A percentile compares a stretch with the other conserved stretches of the same genome.
These are phyloP conservation scores for Scedosporium aurantiacum DNA, from an alignment of 2,329 filamentous ascomycete species.

Conservation along the genomic window DNA sequence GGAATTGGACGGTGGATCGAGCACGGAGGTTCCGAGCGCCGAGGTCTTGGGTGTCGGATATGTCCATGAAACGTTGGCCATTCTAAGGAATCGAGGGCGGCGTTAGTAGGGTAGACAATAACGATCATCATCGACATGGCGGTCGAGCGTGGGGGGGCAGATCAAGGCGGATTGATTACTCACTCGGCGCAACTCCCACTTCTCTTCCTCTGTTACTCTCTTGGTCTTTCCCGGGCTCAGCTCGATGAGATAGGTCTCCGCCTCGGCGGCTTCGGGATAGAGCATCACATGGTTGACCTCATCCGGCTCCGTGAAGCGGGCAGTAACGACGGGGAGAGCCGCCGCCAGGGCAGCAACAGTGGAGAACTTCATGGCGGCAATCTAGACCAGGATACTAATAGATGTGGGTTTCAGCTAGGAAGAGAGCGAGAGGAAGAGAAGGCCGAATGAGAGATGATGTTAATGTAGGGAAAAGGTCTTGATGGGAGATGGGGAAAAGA, in stretches of 20 bases:
- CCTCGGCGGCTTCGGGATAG: conserved; percentile 26
- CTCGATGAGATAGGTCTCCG: conserved; percentile 65
- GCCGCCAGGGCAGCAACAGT: conserved; percentile 41
- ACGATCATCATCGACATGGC: neutral
- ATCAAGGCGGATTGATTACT: conserved; percentile 17
- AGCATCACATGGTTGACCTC: conserved; percentile 42
- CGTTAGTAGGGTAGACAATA: neutral
- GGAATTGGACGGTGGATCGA: conserved; percentile 43
- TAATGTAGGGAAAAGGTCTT: neutral
- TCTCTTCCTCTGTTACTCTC: conserved; percentile 91
- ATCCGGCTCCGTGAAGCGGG: conserved; percentile 43
- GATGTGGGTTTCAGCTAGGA: neutral
- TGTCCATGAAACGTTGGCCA: conserved; percentile 87
- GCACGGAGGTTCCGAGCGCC: conserved; percentile 17
- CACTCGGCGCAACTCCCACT: conserved; percentile 82
- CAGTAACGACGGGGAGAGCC: conserved; percentile 41
- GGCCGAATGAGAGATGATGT: neutral
- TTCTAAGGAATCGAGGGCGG: conserved; percentile 39
- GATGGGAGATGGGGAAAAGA: neutral
- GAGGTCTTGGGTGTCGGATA: conserved; percentile 63
- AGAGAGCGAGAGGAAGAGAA: neutral
- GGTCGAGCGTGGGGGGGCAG: neutral
- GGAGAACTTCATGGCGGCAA: conserved; percentile 38
- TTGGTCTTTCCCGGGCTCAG: conserved; percentile 68
- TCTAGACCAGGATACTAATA: neutral